Conservation (phyloP, 768 basidiomycete species). For the Leccinum broughii region DNA sequence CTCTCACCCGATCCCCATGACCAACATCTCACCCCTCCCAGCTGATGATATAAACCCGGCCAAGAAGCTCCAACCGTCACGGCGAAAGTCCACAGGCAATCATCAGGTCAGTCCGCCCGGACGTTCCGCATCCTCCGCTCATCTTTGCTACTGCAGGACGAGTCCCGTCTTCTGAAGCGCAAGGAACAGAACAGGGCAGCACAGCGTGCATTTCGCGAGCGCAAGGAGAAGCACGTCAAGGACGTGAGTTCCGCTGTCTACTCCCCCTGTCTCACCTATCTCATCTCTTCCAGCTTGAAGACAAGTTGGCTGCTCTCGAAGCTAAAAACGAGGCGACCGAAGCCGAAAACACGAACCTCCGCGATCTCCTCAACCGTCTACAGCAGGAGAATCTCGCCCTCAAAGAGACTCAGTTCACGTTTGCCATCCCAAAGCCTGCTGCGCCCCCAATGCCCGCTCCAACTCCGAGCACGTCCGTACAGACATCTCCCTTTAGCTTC, state of each 20-base stretch:
- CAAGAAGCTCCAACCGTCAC: conserved; percentile 28
- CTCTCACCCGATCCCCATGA: conserved; percentile 2
- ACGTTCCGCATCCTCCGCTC: neutral
- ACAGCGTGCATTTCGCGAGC: conserved; percentile 94
- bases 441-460: conserved; percentile 18
- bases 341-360: conserved; percentile 86
- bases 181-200: conserved; percentile 98
- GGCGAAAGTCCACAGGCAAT: conserved; percentile 44
- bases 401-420: conserved; percentile 83
- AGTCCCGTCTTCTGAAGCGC: conserved; percentile 75
- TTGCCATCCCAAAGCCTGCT: conserved; percentile 63
- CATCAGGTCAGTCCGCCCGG: conserved; percentile 32
- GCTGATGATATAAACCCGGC: conserved; percentile 26
- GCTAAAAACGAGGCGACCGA: conserved; percentile 71
- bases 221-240: conserved; percentile 96
- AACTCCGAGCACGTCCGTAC: conserved; percentile 23
- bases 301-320: conserved; percentile 85
- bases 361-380: conserved; percentile 79
- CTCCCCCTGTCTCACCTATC: conserved; percentile 12
- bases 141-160: conserved; percentile 49
- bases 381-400: conserved; percentile 86
- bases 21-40: conserved; percentile 6
- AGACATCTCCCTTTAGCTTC: conserved; percentile 28
- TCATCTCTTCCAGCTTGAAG: conserved; percentile 66
- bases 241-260: conserved; percentile 60